Conservation (phyloP, 2,329 filamentous ascomycete genomes). For the Endoconidiophora polonica region DNA sequence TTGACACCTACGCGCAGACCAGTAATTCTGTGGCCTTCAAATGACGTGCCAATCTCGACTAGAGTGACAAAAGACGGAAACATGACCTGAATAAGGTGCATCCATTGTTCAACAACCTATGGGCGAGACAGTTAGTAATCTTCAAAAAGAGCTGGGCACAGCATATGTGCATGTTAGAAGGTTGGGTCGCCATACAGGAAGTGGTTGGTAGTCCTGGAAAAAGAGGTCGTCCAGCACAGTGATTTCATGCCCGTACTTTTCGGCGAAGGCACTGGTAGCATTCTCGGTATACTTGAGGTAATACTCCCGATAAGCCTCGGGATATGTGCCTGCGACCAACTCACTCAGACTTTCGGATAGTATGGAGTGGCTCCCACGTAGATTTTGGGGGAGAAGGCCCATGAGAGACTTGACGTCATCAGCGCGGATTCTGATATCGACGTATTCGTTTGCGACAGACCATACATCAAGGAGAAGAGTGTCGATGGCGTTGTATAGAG, state of each 20-base stretch:
- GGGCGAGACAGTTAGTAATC: background rate
- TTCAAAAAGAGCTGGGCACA: background rate
- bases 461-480: slow-evolving; percentile 78
- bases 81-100: slow-evolving; percentile 76
- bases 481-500: slow-evolving; percentile 55
- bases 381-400: slow-evolving; percentile 55
- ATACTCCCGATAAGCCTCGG: slow-evolving; percentile 19
- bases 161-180: too few relatives aligned
- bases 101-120: slow-evolving; percentile 62
- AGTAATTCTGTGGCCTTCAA: slow-evolving; percentile 72
- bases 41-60: slow-evolving; percentile 66
- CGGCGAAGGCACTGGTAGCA: background rate
- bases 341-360: slow-evolving; percentile 68
- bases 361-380: slow-evolving; percentile 54
- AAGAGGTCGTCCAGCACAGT: slow-evolving; percentile 51
- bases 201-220: slow-evolving; percentile 81
- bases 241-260: background rate
- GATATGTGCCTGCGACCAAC: slow-evolving; percentile 62
- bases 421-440: slow-evolving; percentile 66
- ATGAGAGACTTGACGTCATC: slow-evolving; percentile 65
- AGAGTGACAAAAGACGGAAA: slow-evolving; percentile 66
- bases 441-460: slow-evolving; percentile 66
- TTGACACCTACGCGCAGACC: slow-evolving; percentile 54
- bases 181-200: slow-evolving; percentile 34
- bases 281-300: background rate